Evolutionary conservation across 495 filamentous ascomycete species (phyloP).

Genomic region (Zalerion maritima): DNA sequence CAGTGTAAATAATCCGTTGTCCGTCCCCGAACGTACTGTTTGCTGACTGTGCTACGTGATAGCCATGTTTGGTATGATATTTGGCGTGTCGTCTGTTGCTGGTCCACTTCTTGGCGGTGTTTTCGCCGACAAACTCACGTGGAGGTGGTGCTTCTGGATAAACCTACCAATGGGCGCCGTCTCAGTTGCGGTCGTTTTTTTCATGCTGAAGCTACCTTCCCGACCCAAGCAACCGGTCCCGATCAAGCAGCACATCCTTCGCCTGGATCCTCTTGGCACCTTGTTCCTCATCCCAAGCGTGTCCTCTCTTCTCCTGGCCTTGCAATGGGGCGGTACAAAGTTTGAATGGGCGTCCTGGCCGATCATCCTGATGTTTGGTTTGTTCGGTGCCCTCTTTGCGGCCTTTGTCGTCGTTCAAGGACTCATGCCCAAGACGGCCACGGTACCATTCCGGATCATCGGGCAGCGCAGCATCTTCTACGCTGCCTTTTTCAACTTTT

Average conservation of each 20-base stretch:
- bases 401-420: constrained; percentile 53
- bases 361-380: constrained; percentile 53
- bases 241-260: constrained; percentile 28
- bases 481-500: constrained; percentile 42
- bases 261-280: constrained; percentile 58
- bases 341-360: constrained; percentile 53
- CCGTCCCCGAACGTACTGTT: too few relatives aligned
- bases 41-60: too few relatives aligned
- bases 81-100: constrained; percentile 34
- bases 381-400: constrained; percentile 46
- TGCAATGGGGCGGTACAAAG: constrained; percentile 73
- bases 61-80: constrained; percentile 41
- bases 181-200: constrained; percentile 28
- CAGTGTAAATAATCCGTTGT: too few relatives aligned
- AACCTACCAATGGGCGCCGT: constrained; percentile 47
- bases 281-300: constrained; percentile 57
- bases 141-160: constrained; percentile 52
- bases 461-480: constrained; percentile 58
- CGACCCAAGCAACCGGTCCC: constrained; percentile 17
- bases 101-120: constrained; percentile 35
- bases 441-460: constrained; percentile 58
- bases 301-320: constrained; percentile 56
- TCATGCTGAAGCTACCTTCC: constrained; percentile 31
- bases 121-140: constrained; percentile 30
- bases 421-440: constrained; percentile 55